Evolutionary conservation across 1,284 basidiomycete genomes (phyloP), one percentile per base, ranked within the genome.

Genomic region (Ganoderma meredithae): DNA sequence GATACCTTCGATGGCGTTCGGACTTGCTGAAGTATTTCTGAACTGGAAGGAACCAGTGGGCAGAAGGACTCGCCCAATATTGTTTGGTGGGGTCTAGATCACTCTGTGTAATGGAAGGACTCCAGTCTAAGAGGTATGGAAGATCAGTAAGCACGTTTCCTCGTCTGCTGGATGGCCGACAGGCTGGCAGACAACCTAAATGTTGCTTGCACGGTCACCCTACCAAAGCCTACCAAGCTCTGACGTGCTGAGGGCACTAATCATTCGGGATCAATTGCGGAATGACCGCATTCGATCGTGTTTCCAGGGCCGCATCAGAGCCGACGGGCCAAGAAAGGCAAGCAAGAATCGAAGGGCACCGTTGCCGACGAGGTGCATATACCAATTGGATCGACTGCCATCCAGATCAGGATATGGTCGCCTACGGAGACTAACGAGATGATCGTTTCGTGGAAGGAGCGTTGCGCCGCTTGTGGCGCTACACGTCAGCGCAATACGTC

Each of bases 401-500:
- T n/a, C n/a, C n/a, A n/a, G n/a, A n/a, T n/a, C n/a, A n/a, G n/a
- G n/a, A n/a, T n/a, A n/a, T n/a, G n/a, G n/a, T n/a, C n/a, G n/a
- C n/a, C n/a, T n/a, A n/a, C n/a, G n/a, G n/a, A n/a, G n/a, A n/a
- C n/a, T n/a, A n/a, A n/a, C n/a, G n/a, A 61, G 62, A 31, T 68
- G 60, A 63, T 69, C 61, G 62, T 67, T 62, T 68, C 65, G 44
- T 60, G 59, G 62, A 67, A 55, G 27, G 59, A 55, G 66, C 66
- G 47, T 68, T 61, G 66, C 64, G 44, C 59, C 27, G 62, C 49
- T 41, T 33, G 44, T 44, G 62, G 52, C 70, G 69, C 71, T 65
- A 72, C 71, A 65, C 65, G 67, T 66, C 68, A 66, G 68, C 66
- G 62, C 68, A 66, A 65, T 66, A 60, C 39, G 41, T 39, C 58